Evolutionary conservation across 2,329 filamentous ascomycete genomes (phyloP), one percentile per base, ranked within the genome.

Genomic region (Pyrenochaeta sp.): DNA sequence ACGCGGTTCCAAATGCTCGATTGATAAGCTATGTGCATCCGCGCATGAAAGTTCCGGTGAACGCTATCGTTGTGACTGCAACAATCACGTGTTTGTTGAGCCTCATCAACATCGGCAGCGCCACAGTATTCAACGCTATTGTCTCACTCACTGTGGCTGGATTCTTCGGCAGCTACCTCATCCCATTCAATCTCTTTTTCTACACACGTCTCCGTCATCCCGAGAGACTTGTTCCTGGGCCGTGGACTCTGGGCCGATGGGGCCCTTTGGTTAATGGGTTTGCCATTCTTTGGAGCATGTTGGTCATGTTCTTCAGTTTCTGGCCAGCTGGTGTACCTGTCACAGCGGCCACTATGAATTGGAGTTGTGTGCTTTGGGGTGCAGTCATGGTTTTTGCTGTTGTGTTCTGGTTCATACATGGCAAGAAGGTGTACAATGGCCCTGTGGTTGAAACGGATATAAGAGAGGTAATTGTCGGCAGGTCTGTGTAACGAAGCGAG

Each of bases 1-100:
- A 48, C 30, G 63, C 56, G 27, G 80, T 49, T 78, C 84, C 65
- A 11, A 58, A 45, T 20, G 58, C 51, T 21, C 51, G 23, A 23
- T 20, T 54, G 6, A 47, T 68, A 14, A 40, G 27, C 14, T 51
- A 54, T 15, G 61, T 68, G 1, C 43, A 61, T 7, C 47, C 53
- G 12, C 43, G 31, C 11, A 55, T 58, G 45, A 62, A 66, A 17
- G 60, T 69, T 6, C 65, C 65, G 2, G 3, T 65, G 3, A 43
- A 55, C 7, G 50, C 54, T 9, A 54, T 68, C 17, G 48, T 32
- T 4, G 42, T 53, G 15, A 65, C 64, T 2, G 35, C 46, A 7
- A 45, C 30, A 0, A 39, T 62, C 5, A 43, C 61, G 1, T 49
- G 51, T 2, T 21, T 57, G 11, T 40, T 66, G 6, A 56, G 57